Base-by-base conservation (phyloP, 345 rosid species). In the Lepidium africanum region DNA sequence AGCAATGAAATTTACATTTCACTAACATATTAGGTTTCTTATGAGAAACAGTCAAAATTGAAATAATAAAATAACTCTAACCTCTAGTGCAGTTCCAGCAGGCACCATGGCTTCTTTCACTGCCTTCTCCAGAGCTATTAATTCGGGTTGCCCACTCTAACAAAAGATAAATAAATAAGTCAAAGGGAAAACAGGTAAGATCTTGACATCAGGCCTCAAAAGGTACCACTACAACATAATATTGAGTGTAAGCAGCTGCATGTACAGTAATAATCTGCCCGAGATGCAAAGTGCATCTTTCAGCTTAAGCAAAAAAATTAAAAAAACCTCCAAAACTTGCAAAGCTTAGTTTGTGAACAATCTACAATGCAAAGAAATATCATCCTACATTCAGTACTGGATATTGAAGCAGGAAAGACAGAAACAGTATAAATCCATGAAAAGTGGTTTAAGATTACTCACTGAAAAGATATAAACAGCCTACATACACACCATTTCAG, bases 11-110 rank as follows among this genome's bases (percentile, higher is more conserved):
- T 10, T 1, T 30, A 32, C 46, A 72, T 39, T 56, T 65, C 59
- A 64, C 30, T 43, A 48, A 33, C 48, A 66, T 33, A 66, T 5
- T 39, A 23, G 5, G 14, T 30, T 15, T 9, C 47, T 14, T 30
- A 39, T 30, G 27, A 21, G 37, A 39, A 52, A 35, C 2, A n/a
- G 30, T 25, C 49, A 51, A 45, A 46, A 16, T 51, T 16, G 51
- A 70, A 49, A 42, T 57, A 46, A 48, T 56, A 30, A 52, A 42
- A 72, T 40, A 33, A 38, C 9, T 52, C 54, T 68, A 74, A 91
- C 99, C 91, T 94, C 99, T 60, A 96, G 83, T 10, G 97, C 96
- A 73, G 79, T 76, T 65, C 96, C 97, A 47, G 99, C 88, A 70
- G 85, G 79, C 80, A 86, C 82, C 95, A 89, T 84, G 70, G 90